Evolutionary conservation across 108 stramenopile genomes (phyloP), one percentile per base, ranked within the genome.

Genomic region (Aureococcus anophagefferens): DNA sequence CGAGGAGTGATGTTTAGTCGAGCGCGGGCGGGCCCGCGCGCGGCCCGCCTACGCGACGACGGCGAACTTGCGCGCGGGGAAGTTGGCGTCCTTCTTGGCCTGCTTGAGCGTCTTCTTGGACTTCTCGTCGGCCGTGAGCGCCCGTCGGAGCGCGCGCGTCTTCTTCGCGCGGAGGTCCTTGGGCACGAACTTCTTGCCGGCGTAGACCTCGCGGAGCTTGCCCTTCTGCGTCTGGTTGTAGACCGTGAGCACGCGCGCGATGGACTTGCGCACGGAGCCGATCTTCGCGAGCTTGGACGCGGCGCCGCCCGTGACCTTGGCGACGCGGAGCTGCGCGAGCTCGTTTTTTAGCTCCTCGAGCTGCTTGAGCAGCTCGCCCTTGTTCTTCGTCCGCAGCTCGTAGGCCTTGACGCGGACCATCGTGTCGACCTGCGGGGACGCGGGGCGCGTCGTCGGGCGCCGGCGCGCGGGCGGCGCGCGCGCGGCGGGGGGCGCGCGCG

Each of bases 201-300:
- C 86, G 64, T 73, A 72, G 35, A 90, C 84, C 86, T 93, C 96
- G 31, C 94, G 91, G 72, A 95, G 76, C 81, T 93, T 94, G 70
- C 84, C 88, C 91, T 96, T 98, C 78, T 92, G 90, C 80, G 91
- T 89, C 81, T 95, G 94, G 86, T 98, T 96, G 95, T 95, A 93
- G 40, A 98, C 96, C 36, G 98, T 98, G 69, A 98, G 84, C 62
- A 96, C 86, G 51, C 98, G 95, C 13, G 98, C 98, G 73, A 98
- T 98, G 51, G 83, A 86, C 77, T 97, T 97, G 84, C 98, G 98
- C 62, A 98, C 96, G 64, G 79, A 83, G 80, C 93, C 90, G 89
- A 98, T 98, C 90, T 98, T 98, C 76, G 96, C 95, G 75, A 98
- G 91, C 88, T 98, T 98, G 68, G 92, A 90, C 31, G 94, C 93